Evolutionary conservation across 2,329 filamentous ascomycete genomes (phyloP).

Genomic region (Cercospora sp.): DNA sequence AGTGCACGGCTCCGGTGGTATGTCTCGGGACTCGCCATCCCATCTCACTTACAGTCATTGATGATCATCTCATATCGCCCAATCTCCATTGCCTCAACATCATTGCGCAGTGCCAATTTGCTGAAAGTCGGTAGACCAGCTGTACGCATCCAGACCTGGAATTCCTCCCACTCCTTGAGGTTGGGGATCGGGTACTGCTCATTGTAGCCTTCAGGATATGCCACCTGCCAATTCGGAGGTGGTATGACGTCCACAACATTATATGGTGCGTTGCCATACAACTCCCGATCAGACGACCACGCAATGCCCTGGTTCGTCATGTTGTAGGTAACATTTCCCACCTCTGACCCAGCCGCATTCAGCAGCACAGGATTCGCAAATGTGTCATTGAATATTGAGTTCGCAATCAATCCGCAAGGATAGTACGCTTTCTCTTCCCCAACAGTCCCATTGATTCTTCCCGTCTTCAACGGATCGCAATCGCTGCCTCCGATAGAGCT

Average conservation of each 20-base stretch:
- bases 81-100: conserved; percentile 63
- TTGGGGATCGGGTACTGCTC: conserved; percentile 68
- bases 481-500: conserved; percentile 65
- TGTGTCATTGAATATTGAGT: conserved; percentile 95
- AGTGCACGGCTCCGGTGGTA: conserved; percentile 9
- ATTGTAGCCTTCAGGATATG: conserved; percentile 69
- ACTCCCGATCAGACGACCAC: conserved; percentile 77
- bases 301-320: conserved; percentile 82
- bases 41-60: conserved; percentile 67
- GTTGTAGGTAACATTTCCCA: conserved; percentile 58
- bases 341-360: conserved; percentile 49
- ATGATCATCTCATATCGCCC: conserved; percentile 79
- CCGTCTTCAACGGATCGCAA: conserved; percentile 67
- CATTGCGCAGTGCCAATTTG: conserved; percentile 86
- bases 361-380: conserved; percentile 67
- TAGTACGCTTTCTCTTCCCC: conserved; percentile 69
- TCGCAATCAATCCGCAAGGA: conserved; percentile 93
- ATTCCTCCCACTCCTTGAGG: conserved; percentile 73
- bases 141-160: conserved; percentile 99
- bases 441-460: conserved; percentile 36
- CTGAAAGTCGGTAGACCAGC: conserved; percentile 91
- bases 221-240: conserved; percentile 79
- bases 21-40: conserved; percentile 9
- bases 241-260: conserved; percentile 67
- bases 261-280: conserved; percentile 73